These are phyloP conservation scores for Isabelozyma rhagii DNA, from an alignment of 805 yeast genomes.

Conservation along the genomic window DNA sequence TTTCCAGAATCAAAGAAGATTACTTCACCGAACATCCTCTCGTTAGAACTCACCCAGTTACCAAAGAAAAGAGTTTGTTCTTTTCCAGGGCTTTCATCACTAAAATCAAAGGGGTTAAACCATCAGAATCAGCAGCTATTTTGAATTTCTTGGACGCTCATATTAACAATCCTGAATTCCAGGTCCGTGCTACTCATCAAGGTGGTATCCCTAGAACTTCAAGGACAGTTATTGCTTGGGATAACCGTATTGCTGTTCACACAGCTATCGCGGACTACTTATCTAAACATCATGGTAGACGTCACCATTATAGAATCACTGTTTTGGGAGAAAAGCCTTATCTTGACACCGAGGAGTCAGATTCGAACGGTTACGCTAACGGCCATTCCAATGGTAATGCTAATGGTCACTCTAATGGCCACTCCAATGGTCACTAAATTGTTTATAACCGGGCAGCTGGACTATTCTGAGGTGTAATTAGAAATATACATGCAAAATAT, in stretches of 20 bases:
- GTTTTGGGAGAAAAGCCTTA: constrained; percentile 24
- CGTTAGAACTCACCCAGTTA: constrained; percentile 26
- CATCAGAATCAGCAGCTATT: constrained; percentile 16
- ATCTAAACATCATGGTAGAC: constrained; percentile 16
- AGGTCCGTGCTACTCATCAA: constrained; percentile 21
- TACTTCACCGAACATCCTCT: constrained; percentile 23
- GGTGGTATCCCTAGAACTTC: constrained; percentile 14
- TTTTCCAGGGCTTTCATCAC: constrained; percentile 18
- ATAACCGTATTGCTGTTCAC: constrained; percentile 20
- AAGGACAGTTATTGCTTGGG: constrained; percentile 23
- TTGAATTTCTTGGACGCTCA: constrained; percentile 20
- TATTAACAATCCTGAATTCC: constrained; percentile 20
- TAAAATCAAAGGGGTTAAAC: constrained; percentile 20
- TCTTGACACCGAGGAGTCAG: constrained; percentile 3
- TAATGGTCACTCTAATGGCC: not conserved
- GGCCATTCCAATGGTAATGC: constrained; percentile 3
- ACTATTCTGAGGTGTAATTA: not conserved
- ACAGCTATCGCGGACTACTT: constrained; percentile 20
- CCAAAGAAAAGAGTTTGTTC: constrained; percentile 21
- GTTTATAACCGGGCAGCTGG: not conserved
- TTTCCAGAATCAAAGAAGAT: constrained; percentile 15
- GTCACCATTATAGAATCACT: constrained; percentile 24
- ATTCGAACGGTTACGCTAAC: constrained; percentile 5
- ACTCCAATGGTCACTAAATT: not conserved
- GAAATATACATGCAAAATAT: not conserved